Evolutionary conservation across 257 asterid genomes (phyloP).

Genomic region (Jaltomata sinuosa): DNA sequence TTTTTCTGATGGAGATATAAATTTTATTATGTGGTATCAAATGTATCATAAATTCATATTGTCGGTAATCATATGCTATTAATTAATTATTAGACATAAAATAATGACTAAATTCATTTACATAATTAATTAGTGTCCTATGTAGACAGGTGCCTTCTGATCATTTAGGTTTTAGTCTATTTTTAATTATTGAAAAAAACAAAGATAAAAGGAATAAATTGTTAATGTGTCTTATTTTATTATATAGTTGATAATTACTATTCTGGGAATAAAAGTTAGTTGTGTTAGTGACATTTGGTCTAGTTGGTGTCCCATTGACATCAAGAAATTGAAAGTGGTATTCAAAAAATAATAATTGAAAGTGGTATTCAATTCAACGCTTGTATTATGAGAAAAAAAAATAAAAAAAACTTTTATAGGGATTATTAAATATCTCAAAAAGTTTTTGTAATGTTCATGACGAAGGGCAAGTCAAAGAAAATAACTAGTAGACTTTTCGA

Average conservation of each 20-base stretch:
- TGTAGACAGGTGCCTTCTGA: background rate
- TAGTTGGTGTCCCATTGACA: background rate
- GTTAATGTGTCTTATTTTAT: background rate
- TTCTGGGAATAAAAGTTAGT: background rate
- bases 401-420: background rate
- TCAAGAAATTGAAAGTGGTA: background rate
- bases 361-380: background rate
- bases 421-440: background rate
- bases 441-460: too few relatives aligned
- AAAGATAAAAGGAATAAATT: background rate
- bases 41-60: background rate
- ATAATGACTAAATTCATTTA: background rate
- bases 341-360: too few relatives aligned
- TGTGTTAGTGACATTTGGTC: background rate
- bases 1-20: background rate
- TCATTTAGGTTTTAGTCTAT: background rate
- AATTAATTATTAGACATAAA: background rate
- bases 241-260: background rate
- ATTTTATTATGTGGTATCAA: background rate
- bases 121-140: background rate
- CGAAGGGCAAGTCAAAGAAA: background rate
- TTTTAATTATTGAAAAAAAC: background rate
- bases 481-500: too few relatives aligned
- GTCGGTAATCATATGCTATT: background rate
- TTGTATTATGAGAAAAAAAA: background rate